Percentiles rank a stretch among this genome's conserved stretches.
Conservation (phyloP, 1,284 basidiomycete genomes). For the Lentinula novae-zelandiae region DNA sequence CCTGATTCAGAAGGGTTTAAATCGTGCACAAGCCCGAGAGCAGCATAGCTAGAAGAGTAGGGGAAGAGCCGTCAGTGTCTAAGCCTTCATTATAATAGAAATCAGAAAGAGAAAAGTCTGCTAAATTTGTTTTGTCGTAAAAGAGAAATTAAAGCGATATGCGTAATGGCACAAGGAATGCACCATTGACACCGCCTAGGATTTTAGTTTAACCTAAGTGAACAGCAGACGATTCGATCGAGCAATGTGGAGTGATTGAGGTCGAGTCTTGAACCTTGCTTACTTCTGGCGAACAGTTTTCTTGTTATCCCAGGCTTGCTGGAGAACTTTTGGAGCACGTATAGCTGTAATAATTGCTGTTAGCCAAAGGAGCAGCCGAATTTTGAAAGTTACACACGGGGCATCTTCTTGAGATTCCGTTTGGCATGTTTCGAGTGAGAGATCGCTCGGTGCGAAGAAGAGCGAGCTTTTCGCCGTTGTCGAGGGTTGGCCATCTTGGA, state of each 20-base stretch:
- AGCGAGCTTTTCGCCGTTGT: conserved; percentile 79
- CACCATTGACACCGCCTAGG: background rate
- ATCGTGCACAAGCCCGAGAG: conserved; percentile 68
- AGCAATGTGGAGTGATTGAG: conserved; percentile 1
- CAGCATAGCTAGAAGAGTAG: conserved; percentile 59
- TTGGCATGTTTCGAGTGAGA: conserved; percentile 69
- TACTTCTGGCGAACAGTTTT: conserved; percentile 96
- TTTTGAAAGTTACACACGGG: conserved; percentile 42
- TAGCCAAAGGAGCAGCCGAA: background rate
- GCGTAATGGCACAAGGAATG: conserved; percentile 3
- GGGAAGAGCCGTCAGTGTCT: conserved; percentile 7
- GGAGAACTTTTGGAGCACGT: conserved; percentile 78
- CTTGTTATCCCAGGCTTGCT: conserved; percentile 83
- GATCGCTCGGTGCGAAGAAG: conserved; percentile 65
- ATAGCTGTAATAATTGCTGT: conserved; percentile 50
- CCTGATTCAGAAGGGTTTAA: conserved; percentile 64
- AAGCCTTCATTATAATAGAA: background rate
- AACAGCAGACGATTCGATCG: background rate
- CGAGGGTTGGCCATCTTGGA: conserved; percentile 87
- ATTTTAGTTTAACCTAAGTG: conserved; percentile 1
- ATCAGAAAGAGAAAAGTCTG: conserved; percentile 5
- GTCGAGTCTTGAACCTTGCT: conserved; percentile 23
- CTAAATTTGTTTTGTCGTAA: background rate
- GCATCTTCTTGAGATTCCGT: conserved; percentile 74
- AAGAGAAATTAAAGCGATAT: background rate